These are phyloP conservation scores for Digitaria exilis DNA, from an alignment of 202 grass and related monocot species.

Conservation along the genomic window DNA sequence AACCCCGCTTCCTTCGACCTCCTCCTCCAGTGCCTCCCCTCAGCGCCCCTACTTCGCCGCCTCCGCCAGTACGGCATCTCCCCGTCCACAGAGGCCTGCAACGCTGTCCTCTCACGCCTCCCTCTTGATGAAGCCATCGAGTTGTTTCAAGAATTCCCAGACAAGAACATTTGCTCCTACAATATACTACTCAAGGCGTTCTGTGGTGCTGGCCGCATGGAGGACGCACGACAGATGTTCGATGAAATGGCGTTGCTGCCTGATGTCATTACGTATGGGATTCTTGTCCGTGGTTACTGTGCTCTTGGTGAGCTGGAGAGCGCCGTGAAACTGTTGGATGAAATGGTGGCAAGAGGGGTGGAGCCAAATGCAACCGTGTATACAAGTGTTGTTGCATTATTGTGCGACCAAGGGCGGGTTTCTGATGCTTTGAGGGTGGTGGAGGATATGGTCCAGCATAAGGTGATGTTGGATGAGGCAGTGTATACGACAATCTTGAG, in stretches of 20 bases:
- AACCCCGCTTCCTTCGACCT: slow-evolving; percentile 63
- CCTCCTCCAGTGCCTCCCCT: slow-evolving; percentile 56
- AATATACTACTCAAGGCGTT: slow-evolving; percentile 74
- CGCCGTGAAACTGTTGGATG: slow-evolving; percentile 63
- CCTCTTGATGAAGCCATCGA: slow-evolving; percentile 51
- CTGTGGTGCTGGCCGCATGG: slow-evolving; percentile 40
- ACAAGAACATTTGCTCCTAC: slow-evolving; percentile 65
- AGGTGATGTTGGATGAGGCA: slow-evolving; percentile 54
- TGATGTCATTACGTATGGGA: slow-evolving; percentile 81
- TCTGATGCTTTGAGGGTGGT: slow-evolving; percentile 68
- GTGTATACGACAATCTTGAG: slow-evolving; percentile 78
- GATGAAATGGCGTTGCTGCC: slow-evolving; percentile 48
- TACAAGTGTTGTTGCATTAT: slow-evolving; percentile 68
- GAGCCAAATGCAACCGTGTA: slow-evolving; percentile 60
- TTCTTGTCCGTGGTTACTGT: slow-evolving; percentile 75
- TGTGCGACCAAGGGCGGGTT: slow-evolving; percentile 62
- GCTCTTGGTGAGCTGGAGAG: slow-evolving; percentile 48
- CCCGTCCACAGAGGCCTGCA: slow-evolving; percentile 62
- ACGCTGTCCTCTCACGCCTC: slow-evolving; percentile 64
- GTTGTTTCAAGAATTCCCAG: slow-evolving; percentile 55
- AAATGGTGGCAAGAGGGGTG: slow-evolving; percentile 66
- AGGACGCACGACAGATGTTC: slow-evolving; percentile 61
- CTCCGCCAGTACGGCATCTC: slow-evolving; percentile 61
- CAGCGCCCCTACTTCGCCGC: slow-evolving; percentile 47
- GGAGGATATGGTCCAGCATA: slow-evolving; percentile 63